Evolutionary conservation across 352 stramenopile genomes (phyloP).

Genomic region (Phytophthora ohioensis): DNA sequence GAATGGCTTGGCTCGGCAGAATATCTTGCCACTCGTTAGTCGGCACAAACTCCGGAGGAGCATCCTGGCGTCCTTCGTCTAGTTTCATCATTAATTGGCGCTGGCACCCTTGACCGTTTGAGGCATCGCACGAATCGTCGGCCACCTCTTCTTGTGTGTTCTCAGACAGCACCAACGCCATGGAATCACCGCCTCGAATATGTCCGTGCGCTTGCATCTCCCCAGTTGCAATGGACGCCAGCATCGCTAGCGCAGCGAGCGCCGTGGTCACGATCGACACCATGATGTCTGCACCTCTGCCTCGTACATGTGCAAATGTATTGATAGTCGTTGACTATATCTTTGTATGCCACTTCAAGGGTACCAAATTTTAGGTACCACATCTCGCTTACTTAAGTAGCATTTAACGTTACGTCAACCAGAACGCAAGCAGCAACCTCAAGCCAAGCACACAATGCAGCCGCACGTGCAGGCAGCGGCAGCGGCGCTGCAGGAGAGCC

Average conservation of each 20-base stretch:
- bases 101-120: slow-evolving; percentile 25
- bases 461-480: slow-evolving; percentile 49
- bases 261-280: background rate
- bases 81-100: slow-evolving; percentile 12
- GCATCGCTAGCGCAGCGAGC: slow-evolving; percentile 1
- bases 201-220: slow-evolving; percentile 7
- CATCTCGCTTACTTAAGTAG: background rate
- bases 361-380: background rate
- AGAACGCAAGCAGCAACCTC: slow-evolving; percentile 21
- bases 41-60: slow-evolving; percentile 64
- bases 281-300: slow-evolving; percentile 10
- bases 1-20: slow-evolving; percentile 57
- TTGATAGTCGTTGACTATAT: too few species aligned
- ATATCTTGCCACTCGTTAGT: slow-evolving; percentile 72
- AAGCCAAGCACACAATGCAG: slow-evolving; percentile 28
- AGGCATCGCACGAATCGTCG: slow-evolving; percentile 19
- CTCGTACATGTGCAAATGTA: background rate
- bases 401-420: slow-evolving; percentile 31
- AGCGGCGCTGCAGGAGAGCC: slow-evolving; percentile 49
- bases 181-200: slow-evolving; percentile 15
- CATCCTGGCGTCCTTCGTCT: slow-evolving; percentile 3
- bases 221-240: background rate
- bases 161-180: slow-evolving; percentile 31
- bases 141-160: slow-evolving; percentile 17
- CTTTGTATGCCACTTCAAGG: background rate